Conservation (phyloP, 2,329 filamentous ascomycete genomes). For the Plenodomus biglobosus region DNA sequence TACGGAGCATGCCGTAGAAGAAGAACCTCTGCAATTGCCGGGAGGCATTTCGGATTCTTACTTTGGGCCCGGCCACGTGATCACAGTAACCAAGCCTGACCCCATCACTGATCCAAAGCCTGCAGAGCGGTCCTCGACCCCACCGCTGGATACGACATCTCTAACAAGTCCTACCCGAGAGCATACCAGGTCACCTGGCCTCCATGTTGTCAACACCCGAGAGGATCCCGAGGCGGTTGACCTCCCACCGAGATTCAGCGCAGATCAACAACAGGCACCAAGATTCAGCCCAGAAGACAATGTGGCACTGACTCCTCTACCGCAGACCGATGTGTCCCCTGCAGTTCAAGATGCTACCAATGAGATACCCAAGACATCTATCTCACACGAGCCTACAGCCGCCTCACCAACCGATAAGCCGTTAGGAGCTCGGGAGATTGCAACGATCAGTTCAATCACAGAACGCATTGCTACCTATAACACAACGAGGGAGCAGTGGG, state of each 20-base stretch:
- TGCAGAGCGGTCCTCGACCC: slow-evolving; percentile 12
- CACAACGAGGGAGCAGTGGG: slow-evolving; percentile 70
- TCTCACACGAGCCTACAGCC: slow-evolving; percentile 16
- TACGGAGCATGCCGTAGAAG: slow-evolving; percentile 18
- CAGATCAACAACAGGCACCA: slow-evolving; percentile 18
- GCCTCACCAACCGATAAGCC: slow-evolving; percentile 32
- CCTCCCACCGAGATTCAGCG: slow-evolving; percentile 38
- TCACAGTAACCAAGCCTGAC: slow-evolving; percentile 26
- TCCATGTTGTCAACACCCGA: slow-evolving; percentile 50
- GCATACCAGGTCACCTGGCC: slow-evolving; percentile 30
- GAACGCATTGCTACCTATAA: slow-evolving; percentile 76
- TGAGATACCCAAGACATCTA: slow-evolving; percentile 14
- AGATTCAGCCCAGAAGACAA: slow-evolving; percentile 12
- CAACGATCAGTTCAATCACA: slow-evolving; percentile 63
- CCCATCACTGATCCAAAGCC: slow-evolving; percentile 21
- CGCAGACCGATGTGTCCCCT: background rate
- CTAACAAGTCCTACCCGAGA: slow-evolving; percentile 23
- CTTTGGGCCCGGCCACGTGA: slow-evolving; percentile 31
- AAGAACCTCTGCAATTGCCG: slow-evolving; percentile 18
- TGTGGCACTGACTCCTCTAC: slow-evolving; percentile 6
- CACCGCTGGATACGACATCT: slow-evolving; percentile 18
- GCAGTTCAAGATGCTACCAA: slow-evolving; percentile 3
- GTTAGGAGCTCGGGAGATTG: slow-evolving; percentile 74
- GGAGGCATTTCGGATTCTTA: slow-evolving; percentile 26
- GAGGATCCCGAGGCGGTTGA: slow-evolving; percentile 42